Evolutionary conservation across 176 grass and related monocot species (phyloP).

Genomic region (Coix lacrymajobi): DNA sequence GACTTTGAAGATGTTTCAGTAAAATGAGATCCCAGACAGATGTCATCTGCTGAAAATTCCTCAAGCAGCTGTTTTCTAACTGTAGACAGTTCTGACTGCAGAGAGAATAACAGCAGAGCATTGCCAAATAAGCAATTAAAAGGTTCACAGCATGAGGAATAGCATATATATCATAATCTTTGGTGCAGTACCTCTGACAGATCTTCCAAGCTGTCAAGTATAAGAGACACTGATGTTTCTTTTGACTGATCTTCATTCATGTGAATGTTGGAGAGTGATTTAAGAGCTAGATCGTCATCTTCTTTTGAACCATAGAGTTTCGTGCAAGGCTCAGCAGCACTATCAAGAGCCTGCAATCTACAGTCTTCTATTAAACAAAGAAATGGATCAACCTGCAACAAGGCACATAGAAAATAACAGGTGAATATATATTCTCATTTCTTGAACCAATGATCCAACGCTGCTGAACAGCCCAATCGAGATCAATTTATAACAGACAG

Average conservation of each 20-base stretch:
- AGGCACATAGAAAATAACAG: not conserved
- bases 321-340: conserved; percentile 16
- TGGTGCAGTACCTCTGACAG: conserved; percentile 53
- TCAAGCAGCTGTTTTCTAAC: conserved; percentile 73
- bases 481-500: not conserved
- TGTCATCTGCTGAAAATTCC: conserved; percentile 79
- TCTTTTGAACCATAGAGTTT: conserved; percentile 74
- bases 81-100: conserved; percentile 59
- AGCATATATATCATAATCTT: not conserved
- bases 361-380: conserved; percentile 80
- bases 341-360: conserved; percentile 61
- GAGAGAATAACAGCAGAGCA: conserved; percentile 2
- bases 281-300: conserved; percentile 66
- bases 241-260: conserved; percentile 59
- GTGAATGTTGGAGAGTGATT: conserved; percentile 59
- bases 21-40: conserved; percentile 59
- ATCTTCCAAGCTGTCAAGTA: conserved; percentile 59
- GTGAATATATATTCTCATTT: not conserved
- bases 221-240: conserved; percentile 66
- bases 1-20: conserved; percentile 44
- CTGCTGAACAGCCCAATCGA: not conserved
- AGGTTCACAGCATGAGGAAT: not conserved
- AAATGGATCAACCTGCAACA: conserved; percentile 77
- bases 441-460: not conserved
- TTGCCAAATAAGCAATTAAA: not conserved